Base-by-base conservation (phyloP, 148 eudicot genomes). In the Amaranthus palmeri region DNA sequence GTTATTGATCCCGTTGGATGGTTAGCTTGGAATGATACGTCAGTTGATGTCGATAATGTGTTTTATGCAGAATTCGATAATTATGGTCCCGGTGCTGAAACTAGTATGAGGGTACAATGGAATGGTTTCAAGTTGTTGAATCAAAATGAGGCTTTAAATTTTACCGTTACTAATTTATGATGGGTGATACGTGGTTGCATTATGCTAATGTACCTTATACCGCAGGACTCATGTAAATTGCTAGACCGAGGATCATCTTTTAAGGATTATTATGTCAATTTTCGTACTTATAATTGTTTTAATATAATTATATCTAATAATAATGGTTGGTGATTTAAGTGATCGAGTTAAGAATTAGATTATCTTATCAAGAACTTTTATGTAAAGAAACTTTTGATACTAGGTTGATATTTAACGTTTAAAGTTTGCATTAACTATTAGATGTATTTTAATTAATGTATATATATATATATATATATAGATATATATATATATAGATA, bases 101-200 rank as follows among this genome's bases (percentile, higher is more conserved):
- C 79, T 14, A 56, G 75, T 44, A 13, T n/a, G 4, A 72, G 79
- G 49, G 79, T 71, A 5, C 61, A 61, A 48, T 77, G 79, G 79
- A 36, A 45, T 0, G 79, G 79, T 8, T 65, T 56, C 36, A 72
- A 71, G 73, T 41, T 77, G 6, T 55, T 77, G 55, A 54, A 50
- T 44, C 45, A 17, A 3, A 5, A 0, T 10, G 65, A 77, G 13
- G 79, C 79, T 51, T 12, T 61, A n/a, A 57, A 65, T 55, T 77
- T 77, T 63, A 76, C 79, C 5, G 79, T 77, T 49, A 55, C 61
- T 3, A 77, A 77, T 65, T 76, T 36, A 70, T 68, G 5, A 64
- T 77, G 79, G 79, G 79, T 4, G 79, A 77, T 64, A 65, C 54
- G 40, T 77, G 79, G 79, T 71, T 77, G 62, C 76, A 60, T 77